phyloP scores from a whole-genome alignment of 257 asterid species.

The Solanum verrucosum region DNA sequence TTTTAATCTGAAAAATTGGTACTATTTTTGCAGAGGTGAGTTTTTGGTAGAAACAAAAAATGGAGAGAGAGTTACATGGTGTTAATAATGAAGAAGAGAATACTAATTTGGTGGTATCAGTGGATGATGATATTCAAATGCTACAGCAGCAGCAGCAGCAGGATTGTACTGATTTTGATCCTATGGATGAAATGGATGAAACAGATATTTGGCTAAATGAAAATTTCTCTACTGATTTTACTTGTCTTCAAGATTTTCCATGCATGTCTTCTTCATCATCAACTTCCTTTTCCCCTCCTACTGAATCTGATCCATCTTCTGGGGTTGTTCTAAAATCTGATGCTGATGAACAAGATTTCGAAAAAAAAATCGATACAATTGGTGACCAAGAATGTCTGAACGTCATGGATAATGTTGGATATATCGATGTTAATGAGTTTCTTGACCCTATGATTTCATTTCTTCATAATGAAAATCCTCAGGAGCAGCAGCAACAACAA shows the following conservation, averaged over 20 bases:
- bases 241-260: conserved; percentile 49
- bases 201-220: conserved; percentile 44
- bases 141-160: neutral
- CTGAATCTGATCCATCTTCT: conserved; percentile 13
- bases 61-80: neutral
- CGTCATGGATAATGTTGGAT: conserved; percentile 55
- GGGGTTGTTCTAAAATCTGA: conserved; percentile 35
- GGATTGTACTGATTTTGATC: conserved; percentile 9
- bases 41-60: neutral
- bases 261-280: conserved; percentile 25
- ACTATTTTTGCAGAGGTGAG: neutral
- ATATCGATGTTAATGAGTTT: conserved; percentile 44
- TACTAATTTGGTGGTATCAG: neutral
- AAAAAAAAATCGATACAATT: neutral
- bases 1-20: neutral
- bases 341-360: conserved; percentile 22
- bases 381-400: conserved; percentile 37
- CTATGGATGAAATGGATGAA: conserved; percentile 29
- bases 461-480: conserved; percentile 37
- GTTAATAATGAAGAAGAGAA: conserved; percentile 9
- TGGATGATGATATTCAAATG: conserved; percentile 12
- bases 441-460: conserved; percentile 65
- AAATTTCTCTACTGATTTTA: conserved; percentile 37
- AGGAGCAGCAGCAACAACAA: conserved; percentile 5
- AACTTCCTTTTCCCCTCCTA: conserved; percentile 34